Conservation (phyloP, 169 alveolate genomes). For the Plasmodium malariae region DNA sequence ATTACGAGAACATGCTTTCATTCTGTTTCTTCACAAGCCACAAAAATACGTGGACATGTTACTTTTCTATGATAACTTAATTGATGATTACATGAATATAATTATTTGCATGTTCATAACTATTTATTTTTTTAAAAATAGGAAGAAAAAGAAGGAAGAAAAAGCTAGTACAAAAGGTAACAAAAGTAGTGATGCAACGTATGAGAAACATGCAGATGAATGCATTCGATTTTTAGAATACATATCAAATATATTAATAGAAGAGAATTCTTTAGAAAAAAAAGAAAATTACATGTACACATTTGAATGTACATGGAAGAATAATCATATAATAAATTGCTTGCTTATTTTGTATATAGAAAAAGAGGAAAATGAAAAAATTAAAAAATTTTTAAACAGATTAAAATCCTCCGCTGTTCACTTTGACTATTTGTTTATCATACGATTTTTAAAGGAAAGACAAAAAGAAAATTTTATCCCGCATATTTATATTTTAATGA, state of each 20-base stretch:
- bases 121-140: slow-evolving; percentile 43
- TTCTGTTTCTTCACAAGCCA: slow-evolving; percentile 62
- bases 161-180: not conserved
- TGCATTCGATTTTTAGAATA: slow-evolving; percentile 68
- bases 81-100: slow-evolving; percentile 57
- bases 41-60: slow-evolving; percentile 53
- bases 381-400: slow-evolving; percentile 45
- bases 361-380: slow-evolving; percentile 61
- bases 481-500: slow-evolving; percentile 71
- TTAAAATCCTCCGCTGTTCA: slow-evolving; percentile 52
- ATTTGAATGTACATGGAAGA: slow-evolving; percentile 75
- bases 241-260: slow-evolving; percentile 43
- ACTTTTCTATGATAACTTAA: slow-evolving; percentile 53
- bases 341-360: slow-evolving; percentile 69
- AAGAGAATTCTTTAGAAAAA: slow-evolving; percentile 53
- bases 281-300: slow-evolving; percentile 72
- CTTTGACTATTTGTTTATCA: slow-evolving; percentile 72
- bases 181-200: not conserved
- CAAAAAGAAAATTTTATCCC: slow-evolving; percentile 74
- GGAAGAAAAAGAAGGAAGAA: not conserved
- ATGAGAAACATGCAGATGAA: slow-evolving; percentile 29
- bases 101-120: slow-evolving; percentile 69
- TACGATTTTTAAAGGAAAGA: slow-evolving; percentile 74
- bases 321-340: slow-evolving; percentile 64
- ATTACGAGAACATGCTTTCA: slow-evolving; percentile 53